Base-by-base conservation (phyloP, 2,329 filamentous ascomycete genomes). In the Grosmannia huntii region DNA sequence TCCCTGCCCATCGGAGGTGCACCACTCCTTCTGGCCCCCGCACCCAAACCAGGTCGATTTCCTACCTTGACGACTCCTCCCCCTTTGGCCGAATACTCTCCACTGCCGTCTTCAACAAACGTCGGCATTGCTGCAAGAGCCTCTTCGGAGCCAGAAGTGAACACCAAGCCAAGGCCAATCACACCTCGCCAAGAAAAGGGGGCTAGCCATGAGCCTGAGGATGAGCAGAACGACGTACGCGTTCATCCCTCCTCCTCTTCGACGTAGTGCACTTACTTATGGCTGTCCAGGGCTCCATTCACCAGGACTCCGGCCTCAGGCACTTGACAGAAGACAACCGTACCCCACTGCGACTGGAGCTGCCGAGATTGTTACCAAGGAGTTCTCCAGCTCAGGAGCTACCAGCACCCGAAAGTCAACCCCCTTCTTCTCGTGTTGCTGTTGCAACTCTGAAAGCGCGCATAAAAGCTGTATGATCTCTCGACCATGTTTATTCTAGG, bases 1-100 rank as follows among this genome's bases (percentile, higher is more conserved):
- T 66, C 57, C 44, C 62, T 44, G 19, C 21, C 58, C 27, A 53
- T 36, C 7, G 49, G 51, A 16, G 27, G 59, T 6, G 16, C 38
- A 0, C 38, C 54, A 7, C 53, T 53, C 1, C 53, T 41, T 6
- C 28, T 63, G 36, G 62, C 62, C 4, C 62, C 60, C 4, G 61
- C 62, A 21, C 41, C 57, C 7, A 58, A 53, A 48, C 27, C n/a
- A 14, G 25, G 25, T 12, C 16, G 23, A 16, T 1, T 36, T 16
- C 12, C 48, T n/a, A 6, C 16, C 3, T 21, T 48, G 16, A n/a
- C 52, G 14, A n/a, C 52, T 12, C 38, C 33, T 27, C 52, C 33
- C 3, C 52, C 33, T 7, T 14, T 41, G 14, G 16, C 53, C 3
- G 53, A 55, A 31, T 28, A 36, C 21, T 19, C 53, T 2, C 23